A percentile compares a stretch with the other conserved stretches of the same genome.
These are phyloP conservation scores for Gynostemma pentaphyllum DNA, from an alignment of 306 rosid genomes.

Conservation along the genomic window DNA sequence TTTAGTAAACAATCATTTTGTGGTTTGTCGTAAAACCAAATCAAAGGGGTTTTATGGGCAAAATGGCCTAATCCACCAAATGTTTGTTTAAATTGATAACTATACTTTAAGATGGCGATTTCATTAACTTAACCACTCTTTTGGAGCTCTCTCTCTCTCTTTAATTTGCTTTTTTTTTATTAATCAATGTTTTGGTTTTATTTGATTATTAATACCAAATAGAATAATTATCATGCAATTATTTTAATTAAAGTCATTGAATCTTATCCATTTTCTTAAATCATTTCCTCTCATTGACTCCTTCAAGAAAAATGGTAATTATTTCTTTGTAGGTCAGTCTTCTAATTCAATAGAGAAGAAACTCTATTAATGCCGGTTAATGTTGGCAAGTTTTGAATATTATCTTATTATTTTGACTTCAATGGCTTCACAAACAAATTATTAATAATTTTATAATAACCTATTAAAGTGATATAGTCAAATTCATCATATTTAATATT, in stretches of 20 bases:
- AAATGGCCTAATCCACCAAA: constrained; percentile 9
- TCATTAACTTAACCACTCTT: constrained; percentile 6
- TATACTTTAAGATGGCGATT: background rate
- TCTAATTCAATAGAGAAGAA: no score
- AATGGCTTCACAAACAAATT: no score
- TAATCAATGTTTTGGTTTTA: background rate
- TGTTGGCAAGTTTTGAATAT: no score
- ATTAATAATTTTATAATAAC: no score
- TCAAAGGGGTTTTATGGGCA: constrained; percentile 2
- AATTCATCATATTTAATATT: no score
- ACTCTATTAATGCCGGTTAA: no score
- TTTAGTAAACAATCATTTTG: background rate
- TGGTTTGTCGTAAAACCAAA: constrained; percentile 2
- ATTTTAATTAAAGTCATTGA: background rate
- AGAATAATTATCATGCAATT: background rate
- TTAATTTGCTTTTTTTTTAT: background rate
- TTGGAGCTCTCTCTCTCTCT: background rate
- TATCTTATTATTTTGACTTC: no score
- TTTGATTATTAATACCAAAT: background rate
- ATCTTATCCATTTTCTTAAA: constrained; percentile 8
- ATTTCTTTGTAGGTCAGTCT: background rate
- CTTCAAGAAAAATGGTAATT: background rate
- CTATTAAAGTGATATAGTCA: no score
- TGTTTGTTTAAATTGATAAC: constrained; percentile 1
- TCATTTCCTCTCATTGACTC: background rate